phyloP scores from a whole-genome alignment of 108 stramenopile genomes.

The Skeletonema tropicum region DNA sequence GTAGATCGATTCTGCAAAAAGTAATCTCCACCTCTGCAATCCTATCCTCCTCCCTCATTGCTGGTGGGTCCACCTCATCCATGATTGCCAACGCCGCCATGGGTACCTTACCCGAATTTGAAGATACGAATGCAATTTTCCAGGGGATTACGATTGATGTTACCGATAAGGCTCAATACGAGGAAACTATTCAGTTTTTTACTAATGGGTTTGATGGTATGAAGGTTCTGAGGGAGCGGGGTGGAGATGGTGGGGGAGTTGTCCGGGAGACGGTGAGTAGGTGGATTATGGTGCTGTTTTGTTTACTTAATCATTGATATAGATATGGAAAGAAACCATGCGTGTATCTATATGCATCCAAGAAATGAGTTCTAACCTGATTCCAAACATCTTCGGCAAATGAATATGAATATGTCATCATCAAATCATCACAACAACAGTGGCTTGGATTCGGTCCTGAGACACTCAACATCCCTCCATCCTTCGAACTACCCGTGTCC shows the following conservation, averaged over 20 bases:
- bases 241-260: slow-evolving; percentile 20
- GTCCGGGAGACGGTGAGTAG: slow-evolving; percentile 39
- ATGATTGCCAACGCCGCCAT: slow-evolving; percentile 54
- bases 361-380: neutral
- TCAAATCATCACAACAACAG: slow-evolving; percentile 22
- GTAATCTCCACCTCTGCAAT: neutral
- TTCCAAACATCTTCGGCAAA: neutral
- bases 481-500: slow-evolving; percentile 74
- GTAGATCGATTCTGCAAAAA: too few relatives aligned
- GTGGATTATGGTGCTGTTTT: neutral
- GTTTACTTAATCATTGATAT: too few relatives aligned
- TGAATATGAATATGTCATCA: neutral
- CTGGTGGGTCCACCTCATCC: neutral
- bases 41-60: slow-evolving; percentile 1
- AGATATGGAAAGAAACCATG: neutral
- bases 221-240: slow-evolving; percentile 40
- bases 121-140: slow-evolving; percentile 68
- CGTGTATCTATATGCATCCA: neutral
- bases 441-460: slow-evolving; percentile 89
- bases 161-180: slow-evolving; percentile 63
- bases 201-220: slow-evolving; percentile 62
- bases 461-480: slow-evolving; percentile 66
- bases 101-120: slow-evolving; percentile 69
- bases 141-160: slow-evolving; percentile 76
- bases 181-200: slow-evolving; percentile 74